phyloP scores from a whole-genome alignment of 352 stramenopile genomes.

The Pythium dissimile region DNA sequence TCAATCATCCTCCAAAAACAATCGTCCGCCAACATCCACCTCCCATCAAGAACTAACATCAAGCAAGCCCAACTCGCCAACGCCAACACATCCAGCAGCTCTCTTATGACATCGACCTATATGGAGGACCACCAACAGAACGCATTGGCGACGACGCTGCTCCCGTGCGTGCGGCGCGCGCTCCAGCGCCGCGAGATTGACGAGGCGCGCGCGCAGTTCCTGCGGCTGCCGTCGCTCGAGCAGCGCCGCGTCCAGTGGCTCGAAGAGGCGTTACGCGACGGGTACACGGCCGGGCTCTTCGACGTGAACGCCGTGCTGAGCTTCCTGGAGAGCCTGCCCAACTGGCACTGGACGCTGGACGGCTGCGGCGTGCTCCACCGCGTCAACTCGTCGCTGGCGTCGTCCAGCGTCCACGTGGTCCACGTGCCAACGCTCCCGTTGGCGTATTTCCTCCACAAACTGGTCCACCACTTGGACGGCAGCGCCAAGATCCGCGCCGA shows the following conservation, averaged over 20 bases:
- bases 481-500: constrained; percentile 26
- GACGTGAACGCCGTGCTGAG: constrained; percentile 61
- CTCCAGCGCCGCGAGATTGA: constrained; percentile 59
- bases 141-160: constrained; percentile 8
- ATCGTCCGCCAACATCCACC: too few species aligned
- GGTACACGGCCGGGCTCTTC: constrained; percentile 59
- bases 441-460: constrained; percentile 63
- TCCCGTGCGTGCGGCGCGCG: constrained; percentile 12
- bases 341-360: constrained; percentile 69
- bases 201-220: constrained; percentile 44
- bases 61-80: too few species aligned
- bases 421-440: constrained; percentile 59
- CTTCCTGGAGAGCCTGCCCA: constrained; percentile 64
- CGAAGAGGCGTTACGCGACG: constrained; percentile 54
- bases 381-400: constrained; percentile 43
- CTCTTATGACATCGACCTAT: too few species aligned
- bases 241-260: constrained; percentile 34
- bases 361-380: constrained; percentile 61
- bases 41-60: too few species aligned
- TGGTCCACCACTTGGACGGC: constrained; percentile 61
- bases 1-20: too few species aligned
- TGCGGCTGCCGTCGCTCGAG: constrained; percentile 57
- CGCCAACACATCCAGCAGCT: too few species aligned
- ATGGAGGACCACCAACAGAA: background rate
- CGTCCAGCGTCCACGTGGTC: constrained; percentile 24